Percentiles rank a stretch among this genome's conserved stretches.
phyloP scores from a whole-genome alignment of 306 rosid genomes.

The Glycine tomentella region DNA sequence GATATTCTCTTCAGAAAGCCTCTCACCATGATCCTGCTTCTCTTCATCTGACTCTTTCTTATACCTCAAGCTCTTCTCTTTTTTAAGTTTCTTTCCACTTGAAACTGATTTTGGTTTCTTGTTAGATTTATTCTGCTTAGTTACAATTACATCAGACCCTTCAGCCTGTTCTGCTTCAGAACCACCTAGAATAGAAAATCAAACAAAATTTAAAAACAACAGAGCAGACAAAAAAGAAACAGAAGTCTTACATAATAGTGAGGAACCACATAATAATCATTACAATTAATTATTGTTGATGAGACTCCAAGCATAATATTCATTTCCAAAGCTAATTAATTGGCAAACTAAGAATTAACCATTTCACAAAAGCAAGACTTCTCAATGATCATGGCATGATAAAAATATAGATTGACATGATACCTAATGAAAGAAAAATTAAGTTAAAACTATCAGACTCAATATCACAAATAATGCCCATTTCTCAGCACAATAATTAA shows the following conservation, averaged over 20 bases:
- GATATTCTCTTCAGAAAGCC: constrained; percentile 53
- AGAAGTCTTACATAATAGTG: constrained; percentile 4
- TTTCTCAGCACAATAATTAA: constrained; percentile 21
- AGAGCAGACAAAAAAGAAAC: neutral
- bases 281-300: neutral
- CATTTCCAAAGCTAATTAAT: constrained; percentile 20
- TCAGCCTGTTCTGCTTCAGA: constrained; percentile 68
- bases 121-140: constrained; percentile 62
- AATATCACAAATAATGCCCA: neutral
- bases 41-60: constrained; percentile 48
- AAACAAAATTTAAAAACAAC: constrained; percentile 7
- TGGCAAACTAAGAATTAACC: constrained; percentile 30
- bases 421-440: neutral
- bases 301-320: constrained; percentile 10
- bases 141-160: constrained; percentile 51
- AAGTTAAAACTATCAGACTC: neutral
- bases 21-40: constrained; percentile 52
- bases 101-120: constrained; percentile 59
- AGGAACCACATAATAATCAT: constrained; percentile 21
- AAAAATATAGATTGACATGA: constrained; percentile 8
- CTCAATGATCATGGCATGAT: neutral
- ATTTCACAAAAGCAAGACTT: constrained; percentile 8
- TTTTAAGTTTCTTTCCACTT: constrained; percentile 53
- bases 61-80: constrained; percentile 34
- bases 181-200: constrained; percentile 60